Conservation (phyloP, 1,284 basidiomycete genomes). For the Marasmius sp. region DNA sequence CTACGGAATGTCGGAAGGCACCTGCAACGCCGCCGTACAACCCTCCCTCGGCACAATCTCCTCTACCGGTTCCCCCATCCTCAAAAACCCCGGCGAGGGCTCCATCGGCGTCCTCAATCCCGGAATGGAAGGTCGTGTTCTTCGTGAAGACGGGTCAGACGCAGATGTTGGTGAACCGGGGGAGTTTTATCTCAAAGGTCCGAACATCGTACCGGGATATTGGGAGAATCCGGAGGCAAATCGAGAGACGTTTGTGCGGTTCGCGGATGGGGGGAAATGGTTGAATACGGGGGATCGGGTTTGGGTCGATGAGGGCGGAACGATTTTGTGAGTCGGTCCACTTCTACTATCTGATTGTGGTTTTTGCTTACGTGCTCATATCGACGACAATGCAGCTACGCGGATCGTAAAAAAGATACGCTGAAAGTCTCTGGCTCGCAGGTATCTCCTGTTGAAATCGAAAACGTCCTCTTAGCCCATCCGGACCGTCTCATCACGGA, state of each 20-base stretch:
- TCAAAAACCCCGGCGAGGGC: slow-evolving; percentile 35
- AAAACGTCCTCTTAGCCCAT: slow-evolving; percentile 58
- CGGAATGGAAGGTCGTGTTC: neutral
- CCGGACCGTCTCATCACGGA: slow-evolving; percentile 59
- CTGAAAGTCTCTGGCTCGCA: slow-evolving; percentile 73
- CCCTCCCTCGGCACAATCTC: slow-evolving; percentile 33
- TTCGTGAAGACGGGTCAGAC: neutral
- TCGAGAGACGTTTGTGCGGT: slow-evolving; percentile 55
- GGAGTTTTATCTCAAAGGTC: neutral
- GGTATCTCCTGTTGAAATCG: slow-evolving; percentile 74
- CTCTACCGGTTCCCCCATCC: slow-evolving; percentile 41
- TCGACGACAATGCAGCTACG: no score
- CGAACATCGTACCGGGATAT: neutral
- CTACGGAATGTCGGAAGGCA: slow-evolving; percentile 77
- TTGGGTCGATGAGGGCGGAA: slow-evolving; percentile 52
- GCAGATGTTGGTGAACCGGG: neutral
- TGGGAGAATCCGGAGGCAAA: neutral
- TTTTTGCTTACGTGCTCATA: no score
- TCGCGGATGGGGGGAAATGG: slow-evolving; percentile 48
- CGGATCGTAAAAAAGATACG: slow-evolving; percentile 60
- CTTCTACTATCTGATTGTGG: no score
- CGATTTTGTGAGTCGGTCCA: slow-evolving; percentile 70
- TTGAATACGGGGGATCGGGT: slow-evolving; percentile 71
- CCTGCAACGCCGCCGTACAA: slow-evolving; percentile 30
- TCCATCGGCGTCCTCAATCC: slow-evolving; percentile 45